phyloP scores from a whole-genome alignment of 2,329 filamentous ascomycete genomes.

The Salinomyces thailandicus region DNA sequence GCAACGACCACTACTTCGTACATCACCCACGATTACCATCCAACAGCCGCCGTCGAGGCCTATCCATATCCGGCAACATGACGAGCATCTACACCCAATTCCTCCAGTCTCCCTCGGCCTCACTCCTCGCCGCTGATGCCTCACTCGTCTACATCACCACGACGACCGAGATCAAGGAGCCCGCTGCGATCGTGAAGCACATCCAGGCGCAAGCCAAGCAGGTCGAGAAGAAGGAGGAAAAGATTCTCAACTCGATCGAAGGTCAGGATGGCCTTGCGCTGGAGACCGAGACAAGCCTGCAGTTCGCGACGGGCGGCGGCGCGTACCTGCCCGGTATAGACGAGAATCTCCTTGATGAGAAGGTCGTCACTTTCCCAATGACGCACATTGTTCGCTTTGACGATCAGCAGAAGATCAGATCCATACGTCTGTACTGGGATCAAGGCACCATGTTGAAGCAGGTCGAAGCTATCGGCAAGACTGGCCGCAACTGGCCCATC shows the following conservation, averaged over 20 bases:
- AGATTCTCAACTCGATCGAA: slow-evolving; percentile 64
- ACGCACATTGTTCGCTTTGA: slow-evolving; percentile 90
- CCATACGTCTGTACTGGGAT: slow-evolving; percentile 90
- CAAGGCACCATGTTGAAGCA: slow-evolving; percentile 88
- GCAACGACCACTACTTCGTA: too few species aligned
- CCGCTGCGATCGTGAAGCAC: slow-evolving; percentile 74
- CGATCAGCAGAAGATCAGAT: slow-evolving; percentile 62
- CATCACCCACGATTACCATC: too few species aligned
- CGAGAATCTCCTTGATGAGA: slow-evolving; percentile 86
- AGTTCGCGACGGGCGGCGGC: slow-evolving; percentile 73
- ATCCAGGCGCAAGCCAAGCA: slow-evolving; percentile 59
- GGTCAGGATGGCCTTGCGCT: slow-evolving; percentile 57
- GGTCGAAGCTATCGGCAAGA: slow-evolving; percentile 83
- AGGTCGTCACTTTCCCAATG: slow-evolving; percentile 66
- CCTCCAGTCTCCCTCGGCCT: slow-evolving; percentile 33
- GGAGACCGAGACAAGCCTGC: slow-evolving; percentile 72
- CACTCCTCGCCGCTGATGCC: slow-evolving; percentile 35
- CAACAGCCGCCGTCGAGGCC: too few species aligned
- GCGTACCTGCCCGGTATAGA: slow-evolving; percentile 81
- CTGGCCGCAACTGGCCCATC: slow-evolving; percentile 90
- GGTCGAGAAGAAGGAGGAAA: slow-evolving; percentile 74
- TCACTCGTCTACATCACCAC: slow-evolving; percentile 76
- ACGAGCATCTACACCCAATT: slow-evolving; percentile 36
- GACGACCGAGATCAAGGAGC: slow-evolving; percentile 59
- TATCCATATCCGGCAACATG: too few species aligned